Evolutionary conservation across 306 rosid genomes (phyloP), one percentile per base, ranked within the genome.

Genomic region (Betula pendula): DNA sequence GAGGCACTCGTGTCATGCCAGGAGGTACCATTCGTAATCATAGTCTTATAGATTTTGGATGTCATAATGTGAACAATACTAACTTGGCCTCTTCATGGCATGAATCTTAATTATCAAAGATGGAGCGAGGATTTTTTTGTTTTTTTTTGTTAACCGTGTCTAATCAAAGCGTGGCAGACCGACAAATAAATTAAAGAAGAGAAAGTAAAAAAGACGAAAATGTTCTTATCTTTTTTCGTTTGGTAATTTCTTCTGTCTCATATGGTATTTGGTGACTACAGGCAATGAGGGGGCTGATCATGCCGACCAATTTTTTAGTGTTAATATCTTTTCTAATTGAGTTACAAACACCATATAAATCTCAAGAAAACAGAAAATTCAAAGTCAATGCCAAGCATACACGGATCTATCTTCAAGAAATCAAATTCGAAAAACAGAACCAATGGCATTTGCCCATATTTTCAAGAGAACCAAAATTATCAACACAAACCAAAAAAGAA

Each of bases 1-100:
- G 92, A 77, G 95, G 94, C 75, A 86, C 92, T 31, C 93, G 97
- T 40, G 88, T 92, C 79, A 92, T 92, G 97, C 96, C 93, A 0
- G 97, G 97, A 85, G 97, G 96, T 90, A 84, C 22, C 25, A 35
- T 45, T 17, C 24, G 27, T 38, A 47, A 55, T n/a, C 48, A 16
- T 50, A 17, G 19, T 15, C 63, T 22, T 8, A 17, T 38, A 19
- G 45, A 66, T 19, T 19, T 44, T 45, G 73, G 12, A 27, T 16
- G 11, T 47, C 38, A 25, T 22, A 16, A 25, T 22, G 33, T 47
- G 4, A 47, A 44, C 6, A 22, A n/a, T 70, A 2, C 12, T 24
- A 45, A 24, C 14, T 70, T 45, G 19, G 73, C 49, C 33, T 68
- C 6, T 67, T 42, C 12, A 12, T 68, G 49, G 48, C 72, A 8